Conservation (phyloP, 116 monocot species). For the Posidonia oceanica region DNA sequence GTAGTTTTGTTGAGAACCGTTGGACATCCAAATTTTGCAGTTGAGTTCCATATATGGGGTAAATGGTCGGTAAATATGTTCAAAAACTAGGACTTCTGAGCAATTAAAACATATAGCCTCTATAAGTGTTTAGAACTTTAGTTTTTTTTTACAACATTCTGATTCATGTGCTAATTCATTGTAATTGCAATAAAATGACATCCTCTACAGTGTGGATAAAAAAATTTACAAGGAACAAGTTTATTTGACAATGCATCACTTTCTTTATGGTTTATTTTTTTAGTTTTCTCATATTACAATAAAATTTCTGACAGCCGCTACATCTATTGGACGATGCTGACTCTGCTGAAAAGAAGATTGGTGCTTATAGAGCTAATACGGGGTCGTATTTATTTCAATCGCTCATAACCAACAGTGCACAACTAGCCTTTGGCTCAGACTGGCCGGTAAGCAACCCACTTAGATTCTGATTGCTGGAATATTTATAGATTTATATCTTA, state of each 20-base stretch:
- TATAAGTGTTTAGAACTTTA: too few relatives aligned
- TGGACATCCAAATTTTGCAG: too few relatives aligned
- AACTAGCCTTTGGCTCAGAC: slow-evolving; percentile 86
- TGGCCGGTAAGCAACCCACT: slow-evolving; percentile 57
- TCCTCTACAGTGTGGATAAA: too few relatives aligned
- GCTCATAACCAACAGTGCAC: slow-evolving; percentile 35
- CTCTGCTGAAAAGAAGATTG: slow-evolving; percentile 70
- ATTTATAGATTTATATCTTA: neutral
- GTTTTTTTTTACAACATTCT: too few relatives aligned
- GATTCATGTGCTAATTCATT: too few relatives aligned
- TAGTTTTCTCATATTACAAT: neutral
- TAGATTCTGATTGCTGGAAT: neutral
- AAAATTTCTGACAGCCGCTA: slow-evolving; percentile 52
- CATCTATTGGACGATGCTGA: slow-evolving; percentile 79
- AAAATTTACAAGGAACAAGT: too few relatives aligned
- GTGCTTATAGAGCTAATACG: slow-evolving; percentile 33
- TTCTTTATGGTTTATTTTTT: neutral
- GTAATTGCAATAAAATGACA: too few relatives aligned
- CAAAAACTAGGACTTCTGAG: too few relatives aligned
- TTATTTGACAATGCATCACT: neutral
- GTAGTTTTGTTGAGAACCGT: too few relatives aligned
- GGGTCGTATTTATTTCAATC: slow-evolving; percentile 80
- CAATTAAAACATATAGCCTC: too few relatives aligned
- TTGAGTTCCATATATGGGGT: too few relatives aligned
- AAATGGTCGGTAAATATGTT: too few relatives aligned